A percentile compares a stretch with the other conserved stretches of the same genome.
Evolutionary conservation across 2,329 filamentous ascomycete species (phyloP).

Genomic region (Trichoderma polysporum): DNA sequence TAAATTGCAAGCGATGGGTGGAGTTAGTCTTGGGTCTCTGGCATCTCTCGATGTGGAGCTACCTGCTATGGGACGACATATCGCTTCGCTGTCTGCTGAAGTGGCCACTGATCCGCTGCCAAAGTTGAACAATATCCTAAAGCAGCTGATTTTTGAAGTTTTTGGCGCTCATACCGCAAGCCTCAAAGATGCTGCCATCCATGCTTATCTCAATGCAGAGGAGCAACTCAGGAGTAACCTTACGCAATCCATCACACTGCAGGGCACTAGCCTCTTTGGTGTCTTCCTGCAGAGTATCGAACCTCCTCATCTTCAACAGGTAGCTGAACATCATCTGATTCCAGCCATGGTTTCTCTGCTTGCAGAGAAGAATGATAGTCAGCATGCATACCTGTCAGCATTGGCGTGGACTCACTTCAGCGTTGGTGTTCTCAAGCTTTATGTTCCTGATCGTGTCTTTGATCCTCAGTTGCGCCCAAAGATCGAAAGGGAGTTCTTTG

Average conservation of each 20-base stretch:
- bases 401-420: conserved; percentile 76
- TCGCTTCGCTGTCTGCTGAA: conserved; percentile 50
- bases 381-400: conserved; percentile 37
- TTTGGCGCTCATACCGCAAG: conserved; percentile 41
- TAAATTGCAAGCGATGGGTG: conserved; percentile 51
- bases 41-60: conserved; percentile 65
- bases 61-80: conserved; percentile 56
- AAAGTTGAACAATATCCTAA: conserved; percentile 50
- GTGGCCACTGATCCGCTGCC: conserved; percentile 51
- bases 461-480: conserved; percentile 71
- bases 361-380: conserved; percentile 23
- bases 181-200: conserved; percentile 31
- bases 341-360: conserved; percentile 47
- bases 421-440: conserved; percentile 71
- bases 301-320: conserved; percentile 38
- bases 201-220: conserved; percentile 30
- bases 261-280: conserved; percentile 24
- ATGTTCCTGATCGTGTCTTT: conserved; percentile 81
- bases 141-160: conserved; percentile 44
- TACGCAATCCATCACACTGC: background rate
- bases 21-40: conserved; percentile 59
- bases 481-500: conserved; percentile 62
- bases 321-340: conserved; percentile 45
- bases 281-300: conserved; percentile 30
- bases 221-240: conserved; percentile 23